Base-by-base conservation (phyloP, 371 early-diverging fungal genomes). In the Mucor irregularis region DNA sequence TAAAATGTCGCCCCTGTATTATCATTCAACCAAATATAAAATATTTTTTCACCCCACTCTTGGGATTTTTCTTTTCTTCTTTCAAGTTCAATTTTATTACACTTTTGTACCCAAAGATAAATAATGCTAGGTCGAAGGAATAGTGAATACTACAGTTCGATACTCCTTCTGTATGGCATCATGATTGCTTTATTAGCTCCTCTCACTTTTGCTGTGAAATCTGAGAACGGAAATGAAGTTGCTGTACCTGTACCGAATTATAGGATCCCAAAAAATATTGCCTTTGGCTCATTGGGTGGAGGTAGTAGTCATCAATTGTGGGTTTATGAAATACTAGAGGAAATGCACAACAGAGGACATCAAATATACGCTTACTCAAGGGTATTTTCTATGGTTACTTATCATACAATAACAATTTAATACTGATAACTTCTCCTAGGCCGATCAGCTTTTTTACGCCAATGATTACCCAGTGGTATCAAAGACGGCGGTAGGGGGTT, bases 261-360 rank as follows among this genome's bases (percentile, higher is more conserved):
- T 19, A 45, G 56, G 29, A 21, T 3, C 0, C 28, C 47, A 16
- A 62, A 56, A 10, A 50, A 52, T 13, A 39, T 56, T 10, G 24
- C 24, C 0, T 62, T 62, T 24, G n/a, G 35, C n/a, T 22, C 48
- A 1, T 4, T 37, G 7, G 52, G 52, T 14, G 56, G 57, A 35
- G 62, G 62, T 4, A 34, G 29, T 16, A 47, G 42, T 33, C 62
- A 62, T 48, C 40, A 40, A 17, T 10, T 35, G 3, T 62, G 62
- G 62, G 56, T 62, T 0, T 42, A 56, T 19, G 29, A 56, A 28
- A 62, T 62, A 2, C 5, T 62, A 13, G 40, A 62, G 42, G 62
- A 62, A 26, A 25, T 62, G 28, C 16, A 50, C 31, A 14, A 22
- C 9, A 29, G 62, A 35, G 56, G 56, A 0, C 62, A 62, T 35